Conservation (phyloP, 129 eudicot species). For the Helianthus annuus region DNA sequence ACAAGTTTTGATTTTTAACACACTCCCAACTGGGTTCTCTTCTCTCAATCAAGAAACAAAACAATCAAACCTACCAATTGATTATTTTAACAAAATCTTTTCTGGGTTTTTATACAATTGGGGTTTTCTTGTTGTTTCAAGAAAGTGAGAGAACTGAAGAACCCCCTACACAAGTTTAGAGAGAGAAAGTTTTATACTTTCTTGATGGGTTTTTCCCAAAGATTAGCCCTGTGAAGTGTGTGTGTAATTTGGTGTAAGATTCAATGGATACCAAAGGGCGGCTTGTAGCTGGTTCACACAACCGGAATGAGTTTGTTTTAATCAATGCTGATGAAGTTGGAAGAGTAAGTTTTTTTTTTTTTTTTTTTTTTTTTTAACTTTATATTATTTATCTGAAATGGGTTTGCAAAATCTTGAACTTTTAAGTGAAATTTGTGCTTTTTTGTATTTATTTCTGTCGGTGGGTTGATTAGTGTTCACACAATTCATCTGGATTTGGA, state of each 20-base stretch:
- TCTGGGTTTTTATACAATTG: slow-evolving; percentile 39
- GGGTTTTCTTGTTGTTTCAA: slow-evolving; percentile 23
- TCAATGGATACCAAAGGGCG: slow-evolving; percentile 91
- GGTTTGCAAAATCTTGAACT: slow-evolving; percentile 14
- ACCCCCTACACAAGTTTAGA: not conserved
- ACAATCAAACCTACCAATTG: slow-evolving; percentile 19
- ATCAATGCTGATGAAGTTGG: slow-evolving; percentile 99
- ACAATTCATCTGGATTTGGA: no score
- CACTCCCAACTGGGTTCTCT: slow-evolving; percentile 36
- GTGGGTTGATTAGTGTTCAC: slow-evolving; percentile 25
- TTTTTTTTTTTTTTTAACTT: slow-evolving; percentile 9
- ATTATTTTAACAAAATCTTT: slow-evolving; percentile 8
- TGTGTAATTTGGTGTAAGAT: not conserved
- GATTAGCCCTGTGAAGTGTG: slow-evolving; percentile 25
- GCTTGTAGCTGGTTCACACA: slow-evolving; percentile 95
- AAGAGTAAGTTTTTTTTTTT: slow-evolving; percentile 55
- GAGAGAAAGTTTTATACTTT: slow-evolving; percentile 29
- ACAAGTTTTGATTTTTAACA: not conserved
- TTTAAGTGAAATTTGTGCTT: not conserved
- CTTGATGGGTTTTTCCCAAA: slow-evolving; percentile 16
- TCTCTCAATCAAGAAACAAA: slow-evolving; percentile 41
- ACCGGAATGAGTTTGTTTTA: slow-evolving; percentile 89
- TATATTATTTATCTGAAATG: slow-evolving; percentile 4
- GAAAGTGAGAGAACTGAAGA: slow-evolving; percentile 19
- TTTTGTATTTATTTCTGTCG: slow-evolving; percentile 28